Evolutionary conservation across 2,329 filamentous ascomycete species (phyloP).

Genomic region (Fusarium sp.): DNA sequence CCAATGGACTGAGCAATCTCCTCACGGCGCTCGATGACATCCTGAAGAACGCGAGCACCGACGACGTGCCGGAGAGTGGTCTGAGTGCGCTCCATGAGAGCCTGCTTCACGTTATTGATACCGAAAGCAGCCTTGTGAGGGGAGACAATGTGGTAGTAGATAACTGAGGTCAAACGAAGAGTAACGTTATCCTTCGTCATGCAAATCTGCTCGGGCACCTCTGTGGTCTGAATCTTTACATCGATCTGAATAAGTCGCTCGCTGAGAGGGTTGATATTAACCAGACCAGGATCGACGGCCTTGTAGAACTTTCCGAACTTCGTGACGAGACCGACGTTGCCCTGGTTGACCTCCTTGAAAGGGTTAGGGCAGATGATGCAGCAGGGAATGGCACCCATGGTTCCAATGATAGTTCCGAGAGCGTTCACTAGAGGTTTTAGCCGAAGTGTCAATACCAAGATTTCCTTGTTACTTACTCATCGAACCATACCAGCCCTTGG

Average conservation of each 20-base stretch:
- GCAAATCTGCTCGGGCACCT: slow-evolving; percentile 95
- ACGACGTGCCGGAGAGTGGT: slow-evolving; percentile 97
- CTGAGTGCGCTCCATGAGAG: slow-evolving; percentile 97
- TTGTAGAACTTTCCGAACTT: slow-evolving; percentile 96
- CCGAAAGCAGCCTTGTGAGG: slow-evolving; percentile 98
- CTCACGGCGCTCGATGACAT: slow-evolving; percentile 97
- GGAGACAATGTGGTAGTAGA: slow-evolving; percentile 97
- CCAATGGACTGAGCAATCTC: slow-evolving; percentile 95
- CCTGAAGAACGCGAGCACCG: slow-evolving; percentile 92
- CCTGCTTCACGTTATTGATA: slow-evolving; percentile 92
- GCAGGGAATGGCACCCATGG: slow-evolving; percentile 87
- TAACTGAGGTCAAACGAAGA: slow-evolving; percentile 91
- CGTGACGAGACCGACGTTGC: slow-evolving; percentile 93
- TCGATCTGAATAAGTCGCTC: slow-evolving; percentile 92
- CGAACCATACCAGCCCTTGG: slow-evolving; percentile 87
- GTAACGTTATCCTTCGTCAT: slow-evolving; percentile 99
- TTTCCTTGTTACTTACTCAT: slow-evolving; percentile 73
- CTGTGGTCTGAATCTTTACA: slow-evolving; percentile 98
- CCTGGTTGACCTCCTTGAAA: slow-evolving; percentile 91
- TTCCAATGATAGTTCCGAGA: slow-evolving; percentile 79
- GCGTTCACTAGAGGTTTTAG: slow-evolving; percentile 66
- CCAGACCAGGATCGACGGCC: slow-evolving; percentile 94
- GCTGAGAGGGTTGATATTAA: slow-evolving; percentile 96
- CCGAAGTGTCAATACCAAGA: background rate
- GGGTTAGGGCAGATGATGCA: slow-evolving; percentile 94